Conservation (phyloP, 768 basidiomycete species). For the Tulasnella sp. region DNA sequence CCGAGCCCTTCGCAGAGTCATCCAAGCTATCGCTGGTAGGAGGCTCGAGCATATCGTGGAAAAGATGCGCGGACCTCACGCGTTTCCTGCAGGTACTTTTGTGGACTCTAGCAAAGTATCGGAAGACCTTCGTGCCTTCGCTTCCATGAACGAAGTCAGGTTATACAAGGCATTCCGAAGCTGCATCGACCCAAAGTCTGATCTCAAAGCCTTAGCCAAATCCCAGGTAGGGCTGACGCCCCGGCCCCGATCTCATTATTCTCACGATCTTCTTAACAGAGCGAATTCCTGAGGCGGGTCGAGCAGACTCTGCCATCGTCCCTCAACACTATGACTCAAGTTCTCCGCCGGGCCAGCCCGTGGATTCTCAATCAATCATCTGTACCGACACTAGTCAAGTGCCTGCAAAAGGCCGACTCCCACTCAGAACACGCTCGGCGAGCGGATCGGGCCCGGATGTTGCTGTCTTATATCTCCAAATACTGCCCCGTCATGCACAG, state of each 20-base stretch:
- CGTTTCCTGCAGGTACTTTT: slow-evolving; percentile 51
- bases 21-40: slow-evolving; percentile 66
- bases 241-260: neutral
- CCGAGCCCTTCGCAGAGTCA: slow-evolving; percentile 57
- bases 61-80: neutral
- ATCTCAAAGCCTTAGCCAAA: slow-evolving; percentile 79
- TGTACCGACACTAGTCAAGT: slow-evolving; percentile 77
- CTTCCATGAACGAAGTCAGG: slow-evolving; percentile 81
- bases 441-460: slow-evolving; percentile 27
- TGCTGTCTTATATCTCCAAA: slow-evolving; percentile 63
- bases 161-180: slow-evolving; percentile 83
- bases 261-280: slow-evolving; percentile 47
- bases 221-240: slow-evolving; percentile 57
- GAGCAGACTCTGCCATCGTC: slow-evolving; percentile 68
- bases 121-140: slow-evolving; percentile 82
- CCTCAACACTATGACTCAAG: slow-evolving; percentile 64
- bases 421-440: slow-evolving; percentile 24
- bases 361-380: slow-evolving; percentile 84
- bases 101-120: slow-evolving; percentile 72
- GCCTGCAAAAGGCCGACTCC: slow-evolving; percentile 53
- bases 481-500: slow-evolving; percentile 73
- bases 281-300: slow-evolving; percentile 76
- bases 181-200: slow-evolving; percentile 81
- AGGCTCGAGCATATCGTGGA: slow-evolving; percentile 39
- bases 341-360: slow-evolving; percentile 72